phyloP scores from a whole-genome alignment of 164 flowering plant species.

The Tetracentron sinense region DNA sequence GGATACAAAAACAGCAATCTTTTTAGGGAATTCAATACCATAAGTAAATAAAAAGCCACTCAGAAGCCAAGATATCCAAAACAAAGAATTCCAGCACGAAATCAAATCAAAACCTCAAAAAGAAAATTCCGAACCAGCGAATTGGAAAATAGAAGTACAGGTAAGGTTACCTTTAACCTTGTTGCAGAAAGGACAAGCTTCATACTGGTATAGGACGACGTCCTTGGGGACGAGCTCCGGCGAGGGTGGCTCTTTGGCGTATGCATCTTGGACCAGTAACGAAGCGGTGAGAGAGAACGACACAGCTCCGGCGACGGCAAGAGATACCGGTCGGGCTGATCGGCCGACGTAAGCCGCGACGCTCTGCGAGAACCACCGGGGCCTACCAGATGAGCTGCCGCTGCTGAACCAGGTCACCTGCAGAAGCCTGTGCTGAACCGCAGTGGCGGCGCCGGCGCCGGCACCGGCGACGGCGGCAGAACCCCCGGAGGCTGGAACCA shows the following conservation, averaged over 20 bases:
- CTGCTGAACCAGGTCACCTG: constrained; percentile 23
- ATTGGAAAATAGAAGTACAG: neutral
- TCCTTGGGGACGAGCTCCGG: constrained; percentile 49
- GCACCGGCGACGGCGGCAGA: neutral
- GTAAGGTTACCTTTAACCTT: constrained; percentile 72
- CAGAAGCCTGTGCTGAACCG: constrained; percentile 15
- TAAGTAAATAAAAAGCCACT: no score
- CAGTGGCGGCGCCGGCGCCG: constrained; percentile 10
- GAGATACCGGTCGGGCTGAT: constrained; percentile 9
- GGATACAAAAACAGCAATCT: no score
- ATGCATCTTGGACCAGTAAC: constrained; percentile 32
- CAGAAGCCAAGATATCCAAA: neutral
- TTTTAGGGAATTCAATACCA: no score
- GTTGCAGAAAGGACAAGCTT: constrained; percentile 98
- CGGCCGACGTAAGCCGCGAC: constrained; percentile 13
- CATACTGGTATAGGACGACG: constrained; percentile 92
- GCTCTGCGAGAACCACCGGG: constrained; percentile 8
- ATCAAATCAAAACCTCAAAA: neutral
- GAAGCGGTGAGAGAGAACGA: constrained; percentile 52
- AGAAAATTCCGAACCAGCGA: neutral
- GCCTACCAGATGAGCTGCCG: constrained; percentile 6
- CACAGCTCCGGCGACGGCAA: constrained; percentile 39
- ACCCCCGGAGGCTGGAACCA: neutral
- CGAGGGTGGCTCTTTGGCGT: constrained; percentile 55
- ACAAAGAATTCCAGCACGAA: neutral